Evolutionary conservation across 2,329 filamentous ascomycete genomes (phyloP).

Genomic region (Colletotrichum chrysophilum): DNA sequence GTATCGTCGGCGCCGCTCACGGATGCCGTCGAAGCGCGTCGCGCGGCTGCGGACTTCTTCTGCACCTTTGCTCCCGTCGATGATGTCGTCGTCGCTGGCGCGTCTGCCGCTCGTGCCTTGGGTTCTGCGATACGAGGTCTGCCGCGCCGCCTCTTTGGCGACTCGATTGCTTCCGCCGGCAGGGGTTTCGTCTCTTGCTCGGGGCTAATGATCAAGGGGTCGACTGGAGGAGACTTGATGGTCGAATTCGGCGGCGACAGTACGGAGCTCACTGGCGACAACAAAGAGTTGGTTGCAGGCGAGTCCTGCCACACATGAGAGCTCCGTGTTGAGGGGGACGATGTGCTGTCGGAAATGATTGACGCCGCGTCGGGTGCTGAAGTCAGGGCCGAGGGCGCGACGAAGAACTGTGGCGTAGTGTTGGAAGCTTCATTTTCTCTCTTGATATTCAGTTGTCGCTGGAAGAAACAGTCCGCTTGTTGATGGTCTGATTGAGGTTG

Average conservation of each 20-base stretch:
- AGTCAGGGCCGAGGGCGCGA: neutral
- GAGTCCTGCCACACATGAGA: neutral
- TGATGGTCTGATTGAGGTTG: neutral
- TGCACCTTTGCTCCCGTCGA: neutral
- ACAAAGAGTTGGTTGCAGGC: neutral
- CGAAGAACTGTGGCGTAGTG: neutral
- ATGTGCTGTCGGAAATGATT: neutral
- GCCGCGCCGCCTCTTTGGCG: neutral
- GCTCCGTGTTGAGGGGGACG: neutral
- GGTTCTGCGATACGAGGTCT: conserved; percentile 1
- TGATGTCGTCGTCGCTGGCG: neutral
- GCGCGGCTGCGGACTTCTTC: neutral
- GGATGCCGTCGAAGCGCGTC: conserved; percentile 4
- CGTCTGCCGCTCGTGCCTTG: neutral
- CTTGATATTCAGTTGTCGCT: neutral
- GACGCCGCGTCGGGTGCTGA: neutral
- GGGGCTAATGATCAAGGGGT: neutral
- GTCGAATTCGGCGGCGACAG: neutral
- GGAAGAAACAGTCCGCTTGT: neutral
- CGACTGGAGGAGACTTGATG: neutral
- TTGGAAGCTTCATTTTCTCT: neutral
- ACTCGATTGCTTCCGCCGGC: neutral
- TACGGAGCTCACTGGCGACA: neutral
- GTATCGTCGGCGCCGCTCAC: neutral
- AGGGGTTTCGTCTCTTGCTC: neutral